phyloP scores from a whole-genome alignment of 2,329 filamentous ascomycete genomes.

The Pseudocercospora eumusae region DNA sequence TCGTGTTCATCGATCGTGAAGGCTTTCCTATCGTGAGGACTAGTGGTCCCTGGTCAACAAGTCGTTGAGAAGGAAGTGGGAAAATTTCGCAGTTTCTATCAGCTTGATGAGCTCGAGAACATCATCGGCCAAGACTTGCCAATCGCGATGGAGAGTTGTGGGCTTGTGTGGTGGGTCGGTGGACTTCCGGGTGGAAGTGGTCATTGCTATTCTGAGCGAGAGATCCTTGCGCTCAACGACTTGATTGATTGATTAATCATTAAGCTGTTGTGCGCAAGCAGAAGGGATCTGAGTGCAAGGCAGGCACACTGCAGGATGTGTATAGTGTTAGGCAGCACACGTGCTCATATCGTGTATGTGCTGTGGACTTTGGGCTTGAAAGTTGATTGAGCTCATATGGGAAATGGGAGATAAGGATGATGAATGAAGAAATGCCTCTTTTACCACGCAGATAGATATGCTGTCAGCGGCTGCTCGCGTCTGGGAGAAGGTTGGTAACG shows the following conservation, averaged over 20 bases:
- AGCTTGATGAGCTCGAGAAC: neutral
- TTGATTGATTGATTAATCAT: neutral
- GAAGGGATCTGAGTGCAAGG: neutral
- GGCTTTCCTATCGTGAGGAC: neutral
- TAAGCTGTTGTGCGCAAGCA: slow-evolving; percentile 8
- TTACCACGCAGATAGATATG: slow-evolving; percentile 2
- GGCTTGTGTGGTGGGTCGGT: neutral
- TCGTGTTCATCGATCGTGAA: neutral
- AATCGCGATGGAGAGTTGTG: neutral
- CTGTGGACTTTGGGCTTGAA: neutral
- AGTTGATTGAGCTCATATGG: neutral
- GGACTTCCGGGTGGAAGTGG: slow-evolving; percentile 4
- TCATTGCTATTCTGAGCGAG: neutral
- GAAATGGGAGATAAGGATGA: neutral
- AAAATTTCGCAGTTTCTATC: slow-evolving; percentile 2
- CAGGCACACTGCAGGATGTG: slow-evolving; percentile 3
- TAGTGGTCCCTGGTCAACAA: neutral
- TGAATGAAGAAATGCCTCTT: neutral
- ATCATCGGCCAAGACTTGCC: neutral
- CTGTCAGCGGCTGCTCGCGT: slow-evolving; percentile 10
- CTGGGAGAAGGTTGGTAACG: slow-evolving; percentile 9
- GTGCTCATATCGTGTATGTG: neutral
- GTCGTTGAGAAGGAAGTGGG: slow-evolving; percentile 1
- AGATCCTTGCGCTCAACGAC: slow-evolving; percentile 6
- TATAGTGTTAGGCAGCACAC: slow-evolving; percentile 1